Evolutionary conservation across 2,329 filamentous ascomycete genomes (phyloP).

Genomic region (Verruconis gallopava): DNA sequence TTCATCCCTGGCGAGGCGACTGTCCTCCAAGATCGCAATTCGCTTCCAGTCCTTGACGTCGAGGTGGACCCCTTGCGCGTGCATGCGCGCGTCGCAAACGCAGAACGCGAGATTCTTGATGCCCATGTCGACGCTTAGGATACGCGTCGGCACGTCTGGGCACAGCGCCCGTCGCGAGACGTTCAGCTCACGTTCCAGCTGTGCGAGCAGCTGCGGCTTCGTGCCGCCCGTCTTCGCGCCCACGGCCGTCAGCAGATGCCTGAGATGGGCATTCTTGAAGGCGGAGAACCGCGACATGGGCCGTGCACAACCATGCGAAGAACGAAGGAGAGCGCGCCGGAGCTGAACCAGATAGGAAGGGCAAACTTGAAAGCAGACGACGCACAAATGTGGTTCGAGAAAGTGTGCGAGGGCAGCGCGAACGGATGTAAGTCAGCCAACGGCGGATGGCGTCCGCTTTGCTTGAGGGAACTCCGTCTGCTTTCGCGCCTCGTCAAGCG

Average conservation of each 20-base stretch:
- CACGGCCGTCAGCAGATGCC: background rate
- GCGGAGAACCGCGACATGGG: background rate
- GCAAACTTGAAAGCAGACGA: no score
- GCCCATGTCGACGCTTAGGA: slow-evolving; percentile 75
- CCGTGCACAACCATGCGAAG: no score
- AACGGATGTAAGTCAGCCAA: no score
- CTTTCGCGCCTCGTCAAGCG: no score
- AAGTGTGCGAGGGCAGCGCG: no score
- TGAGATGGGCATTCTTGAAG: background rate
- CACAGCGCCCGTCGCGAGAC: background rate
- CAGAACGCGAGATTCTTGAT: slow-evolving; percentile 71
- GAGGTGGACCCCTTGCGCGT: background rate
- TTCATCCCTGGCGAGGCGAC: background rate
- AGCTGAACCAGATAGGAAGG: no score
- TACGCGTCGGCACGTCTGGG: slow-evolving; percentile 24
- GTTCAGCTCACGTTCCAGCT: background rate
- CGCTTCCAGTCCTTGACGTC: slow-evolving; percentile 1
- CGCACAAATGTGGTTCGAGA: no score
- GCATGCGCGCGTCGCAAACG: slow-evolving; percentile 34
- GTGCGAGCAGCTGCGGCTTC: background rate
- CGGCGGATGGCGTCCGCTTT: no score
- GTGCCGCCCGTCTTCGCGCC: slow-evolving; percentile 1
- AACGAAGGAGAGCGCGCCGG: no score
- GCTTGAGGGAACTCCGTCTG: no score
- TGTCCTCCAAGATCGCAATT: background rate